Percentiles rank a stretch among this genome's conserved stretches.
Evolutionary conservation across 208 protist genomes (phyloP).

Genomic region (Leishmania mexicana): DNA sequence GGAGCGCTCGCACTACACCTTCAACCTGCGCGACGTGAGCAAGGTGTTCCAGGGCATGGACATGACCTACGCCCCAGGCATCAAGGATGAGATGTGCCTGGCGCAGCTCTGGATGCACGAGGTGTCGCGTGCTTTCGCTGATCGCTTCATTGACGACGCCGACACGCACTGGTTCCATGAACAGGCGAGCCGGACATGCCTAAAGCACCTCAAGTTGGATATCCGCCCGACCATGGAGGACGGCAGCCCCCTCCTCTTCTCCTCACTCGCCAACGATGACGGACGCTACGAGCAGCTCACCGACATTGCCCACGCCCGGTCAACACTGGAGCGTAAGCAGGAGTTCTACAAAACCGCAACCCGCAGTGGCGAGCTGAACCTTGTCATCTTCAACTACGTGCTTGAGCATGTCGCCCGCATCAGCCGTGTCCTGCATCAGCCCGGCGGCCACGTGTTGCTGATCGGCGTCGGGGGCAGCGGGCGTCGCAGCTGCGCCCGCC

Average conservation of each 20-base stretch:
- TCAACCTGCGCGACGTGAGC: conserved; percentile 97
- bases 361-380: conserved; percentile 82
- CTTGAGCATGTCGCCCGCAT: conserved; percentile 97
- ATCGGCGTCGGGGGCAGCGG: conserved; percentile 97
- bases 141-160: conserved; percentile 93
- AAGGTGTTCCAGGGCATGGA: conserved; percentile 95
- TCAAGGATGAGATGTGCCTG: conserved; percentile 75
- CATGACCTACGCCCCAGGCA: conserved; percentile 69
- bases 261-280: conserved; percentile 85
- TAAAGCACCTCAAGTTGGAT: conserved; percentile 79
- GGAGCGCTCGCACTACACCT: conserved; percentile 98
- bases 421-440: conserved; percentile 95
- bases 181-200: conserved; percentile 78
- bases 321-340: conserved; percentile 86
- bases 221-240: conserved; percentile 33
- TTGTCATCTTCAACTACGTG: conserved; percentile 97
- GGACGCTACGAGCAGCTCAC: conserved; percentile 89
- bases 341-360: conserved; percentile 88
- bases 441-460: conserved; percentile 95
- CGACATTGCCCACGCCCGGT: conserved; percentile 71
- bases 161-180: conserved; percentile 92
- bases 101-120: conserved; percentile 95
- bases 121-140: conserved; percentile 94
- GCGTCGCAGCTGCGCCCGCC: conserved; percentile 92
- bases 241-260: conserved; percentile 69